These are phyloP conservation scores for Colletotrichum navitas DNA, from an alignment of 2,329 filamentous ascomycete species.

Conservation along the genomic window DNA sequence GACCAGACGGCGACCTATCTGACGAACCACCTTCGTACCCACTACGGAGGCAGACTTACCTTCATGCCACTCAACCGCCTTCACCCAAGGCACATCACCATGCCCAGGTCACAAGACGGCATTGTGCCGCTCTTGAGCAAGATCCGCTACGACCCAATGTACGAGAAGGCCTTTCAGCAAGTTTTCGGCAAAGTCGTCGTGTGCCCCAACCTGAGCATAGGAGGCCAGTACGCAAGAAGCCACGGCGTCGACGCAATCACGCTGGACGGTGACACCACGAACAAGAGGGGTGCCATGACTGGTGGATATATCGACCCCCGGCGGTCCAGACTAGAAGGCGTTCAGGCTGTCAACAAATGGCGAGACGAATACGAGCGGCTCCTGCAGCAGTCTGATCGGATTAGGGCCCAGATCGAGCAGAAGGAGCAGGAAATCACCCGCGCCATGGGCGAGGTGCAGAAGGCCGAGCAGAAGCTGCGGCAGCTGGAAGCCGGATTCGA, in stretches of 20 bases:
- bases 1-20: slow-evolving; percentile 88
- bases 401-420: slow-evolving; percentile 77
- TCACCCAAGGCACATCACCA: slow-evolving; percentile 75
- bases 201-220: slow-evolving; percentile 89
- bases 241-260: slow-evolving; percentile 95
- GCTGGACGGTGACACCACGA: slow-evolving; percentile 92
- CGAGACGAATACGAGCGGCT: slow-evolving; percentile 80
- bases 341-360: slow-evolving; percentile 80
- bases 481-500: slow-evolving; percentile 87
- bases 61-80: slow-evolving; percentile 94
- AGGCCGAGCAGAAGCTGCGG: slow-evolving; percentile 81
- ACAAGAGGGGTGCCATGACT: slow-evolving; percentile 94
- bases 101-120: slow-evolving; percentile 77
- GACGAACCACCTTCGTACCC: slow-evolving; percentile 81
- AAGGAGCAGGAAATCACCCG: slow-evolving; percentile 91
- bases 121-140: slow-evolving; percentile 90
- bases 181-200: slow-evolving; percentile 97
- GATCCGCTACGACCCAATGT: slow-evolving; percentile 81
- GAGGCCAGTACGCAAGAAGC: slow-evolving; percentile 90
- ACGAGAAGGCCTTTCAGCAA: slow-evolving; percentile 89
- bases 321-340: slow-evolving; percentile 87
- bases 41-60: slow-evolving; percentile 87
- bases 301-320: slow-evolving; percentile 93
- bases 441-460: slow-evolving; percentile 86
- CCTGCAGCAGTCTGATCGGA: slow-evolving; percentile 71